phyloP scores from a whole-genome alignment of 108 stramenopile genomes.

The Mayamaea pseudoterrestris region DNA sequence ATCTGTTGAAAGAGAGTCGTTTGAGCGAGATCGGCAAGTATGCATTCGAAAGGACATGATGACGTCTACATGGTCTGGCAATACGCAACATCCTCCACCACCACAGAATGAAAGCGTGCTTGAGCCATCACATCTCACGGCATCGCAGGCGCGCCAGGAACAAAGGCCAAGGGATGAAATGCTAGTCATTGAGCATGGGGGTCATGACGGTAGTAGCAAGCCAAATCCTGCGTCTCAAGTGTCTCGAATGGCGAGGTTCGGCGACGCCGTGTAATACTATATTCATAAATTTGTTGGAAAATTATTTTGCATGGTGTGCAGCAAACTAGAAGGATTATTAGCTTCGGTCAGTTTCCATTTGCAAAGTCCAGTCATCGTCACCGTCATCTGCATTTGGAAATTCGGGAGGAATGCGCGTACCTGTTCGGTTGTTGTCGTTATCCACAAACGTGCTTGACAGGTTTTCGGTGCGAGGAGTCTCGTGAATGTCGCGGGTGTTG shows the following conservation, averaged over 20 bases:
- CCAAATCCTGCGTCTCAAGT: too few species aligned
- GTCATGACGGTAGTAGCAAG: not conserved
- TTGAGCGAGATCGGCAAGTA: not conserved
- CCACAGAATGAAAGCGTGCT: slow-evolving; percentile 2
- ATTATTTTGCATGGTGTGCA: too few species aligned
- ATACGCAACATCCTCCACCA: not conserved
- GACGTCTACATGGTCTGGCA: slow-evolving; percentile 3
- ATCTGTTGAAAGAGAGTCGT: not conserved
- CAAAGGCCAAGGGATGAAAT: not conserved
- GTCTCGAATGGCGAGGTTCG: too few species aligned
- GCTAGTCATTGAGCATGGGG: not conserved
- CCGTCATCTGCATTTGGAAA: too few species aligned
- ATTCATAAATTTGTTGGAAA: too few species aligned
- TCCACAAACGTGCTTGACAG: too few species aligned
- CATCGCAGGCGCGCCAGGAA: slow-evolving; percentile 1
- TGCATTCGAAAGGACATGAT: slow-evolving; percentile 11
- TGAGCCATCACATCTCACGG: slow-evolving; percentile 1
- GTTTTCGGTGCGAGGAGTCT: not conserved
- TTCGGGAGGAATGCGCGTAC: too few species aligned
- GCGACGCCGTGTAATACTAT: too few species aligned
- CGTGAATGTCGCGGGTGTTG: not conserved
- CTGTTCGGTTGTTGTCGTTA: too few species aligned
- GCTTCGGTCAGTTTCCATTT: too few species aligned
- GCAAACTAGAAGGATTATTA: too few species aligned
- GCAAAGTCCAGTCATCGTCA: too few species aligned